A percentile compares a stretch with the other conserved stretches of the same genome.
phyloP scores from a whole-genome alignment of 805 yeast species.

The Suhomyces sp. region DNA sequence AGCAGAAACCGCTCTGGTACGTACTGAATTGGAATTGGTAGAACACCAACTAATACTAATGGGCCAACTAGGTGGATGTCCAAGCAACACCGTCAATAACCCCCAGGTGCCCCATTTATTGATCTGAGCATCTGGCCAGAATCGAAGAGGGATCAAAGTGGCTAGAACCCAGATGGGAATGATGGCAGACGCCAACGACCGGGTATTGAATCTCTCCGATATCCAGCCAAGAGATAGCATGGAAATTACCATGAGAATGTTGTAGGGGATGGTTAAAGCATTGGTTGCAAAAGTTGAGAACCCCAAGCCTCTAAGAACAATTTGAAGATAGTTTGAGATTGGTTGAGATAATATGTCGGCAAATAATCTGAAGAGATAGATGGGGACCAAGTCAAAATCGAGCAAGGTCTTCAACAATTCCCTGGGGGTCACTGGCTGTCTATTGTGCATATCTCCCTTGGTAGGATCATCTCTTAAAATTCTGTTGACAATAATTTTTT shows the following conservation, averaged over 20 bases:
- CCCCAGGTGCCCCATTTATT: slow-evolving; percentile 45
- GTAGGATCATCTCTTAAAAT: slow-evolving; percentile 62
- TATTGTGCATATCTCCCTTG: slow-evolving; percentile 62
- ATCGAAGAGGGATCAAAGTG: slow-evolving; percentile 37
- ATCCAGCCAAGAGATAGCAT: slow-evolving; percentile 19
- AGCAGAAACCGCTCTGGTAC: slow-evolving; percentile 64
- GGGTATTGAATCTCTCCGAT: slow-evolving; percentile 21
- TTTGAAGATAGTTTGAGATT: slow-evolving; percentile 10
- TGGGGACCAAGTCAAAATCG: slow-evolving; percentile 29
- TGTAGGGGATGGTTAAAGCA: slow-evolving; percentile 52
- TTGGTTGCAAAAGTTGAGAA: slow-evolving; percentile 54
- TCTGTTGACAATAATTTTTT: slow-evolving; percentile 56
- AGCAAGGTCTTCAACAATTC: slow-evolving; percentile 39
- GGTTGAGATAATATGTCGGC: slow-evolving; percentile 12
- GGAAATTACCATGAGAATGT: slow-evolving; percentile 25
- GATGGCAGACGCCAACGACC: slow-evolving; percentile 22
- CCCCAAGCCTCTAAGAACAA: slow-evolving; percentile 34
- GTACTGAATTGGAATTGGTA: slow-evolving; percentile 58
- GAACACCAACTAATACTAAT: slow-evolving; percentile 62
- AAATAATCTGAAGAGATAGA: slow-evolving; percentile 20
- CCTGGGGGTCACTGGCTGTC: slow-evolving; percentile 48
- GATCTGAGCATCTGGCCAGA: slow-evolving; percentile 41
- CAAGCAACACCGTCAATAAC: slow-evolving; percentile 37
- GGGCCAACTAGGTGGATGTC: slow-evolving; percentile 53
- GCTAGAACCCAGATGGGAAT: slow-evolving; percentile 25